A percentile compares a stretch with the other conserved stretches of the same genome.
Evolutionary conservation across 2,329 filamentous ascomycete genomes (phyloP).

Genomic region (Phialophora macrospora): DNA sequence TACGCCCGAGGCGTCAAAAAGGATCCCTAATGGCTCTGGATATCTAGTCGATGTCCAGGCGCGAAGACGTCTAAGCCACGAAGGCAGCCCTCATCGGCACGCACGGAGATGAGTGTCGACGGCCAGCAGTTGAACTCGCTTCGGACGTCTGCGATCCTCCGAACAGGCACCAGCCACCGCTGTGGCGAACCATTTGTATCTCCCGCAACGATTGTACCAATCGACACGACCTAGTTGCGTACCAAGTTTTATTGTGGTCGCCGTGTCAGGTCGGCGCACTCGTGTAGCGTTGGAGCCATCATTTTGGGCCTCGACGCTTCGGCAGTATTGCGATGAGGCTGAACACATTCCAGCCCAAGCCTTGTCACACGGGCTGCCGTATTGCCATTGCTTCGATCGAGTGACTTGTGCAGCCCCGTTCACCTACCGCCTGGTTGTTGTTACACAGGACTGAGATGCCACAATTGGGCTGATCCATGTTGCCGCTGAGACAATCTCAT

Average conservation of each 20-base stretch:
- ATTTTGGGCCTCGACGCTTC: conserved; percentile 9
- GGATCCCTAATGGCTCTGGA: not conserved
- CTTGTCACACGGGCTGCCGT: not conserved
- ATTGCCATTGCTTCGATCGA: not conserved
- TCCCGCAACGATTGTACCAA: not conserved
- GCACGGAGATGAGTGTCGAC: not conserved
- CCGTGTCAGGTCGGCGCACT: not conserved
- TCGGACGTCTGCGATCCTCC: not conserved
- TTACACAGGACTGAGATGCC: not conserved
- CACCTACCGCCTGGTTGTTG: not conserved
- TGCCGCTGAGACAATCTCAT: not conserved
- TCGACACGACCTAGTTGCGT: not conserved
- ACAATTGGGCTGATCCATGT: conserved; percentile 1
- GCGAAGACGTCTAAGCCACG: not conserved
- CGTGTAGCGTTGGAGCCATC: not conserved
- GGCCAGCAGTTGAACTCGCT: not conserved
- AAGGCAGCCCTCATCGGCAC: not conserved
- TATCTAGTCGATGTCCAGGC: not conserved
- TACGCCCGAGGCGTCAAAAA: not conserved
- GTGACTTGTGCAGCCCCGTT: not conserved
- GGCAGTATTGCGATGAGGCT: conserved; percentile 10
- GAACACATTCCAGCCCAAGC: conserved; percentile 1
- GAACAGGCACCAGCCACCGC: conserved; percentile 23
- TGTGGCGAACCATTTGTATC: conserved; percentile 7
- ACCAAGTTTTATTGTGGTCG: not conserved